Evolutionary conservation across 2,329 filamentous ascomycete species (phyloP).

Genomic region (Pseudodiploospora longispora): DNA sequence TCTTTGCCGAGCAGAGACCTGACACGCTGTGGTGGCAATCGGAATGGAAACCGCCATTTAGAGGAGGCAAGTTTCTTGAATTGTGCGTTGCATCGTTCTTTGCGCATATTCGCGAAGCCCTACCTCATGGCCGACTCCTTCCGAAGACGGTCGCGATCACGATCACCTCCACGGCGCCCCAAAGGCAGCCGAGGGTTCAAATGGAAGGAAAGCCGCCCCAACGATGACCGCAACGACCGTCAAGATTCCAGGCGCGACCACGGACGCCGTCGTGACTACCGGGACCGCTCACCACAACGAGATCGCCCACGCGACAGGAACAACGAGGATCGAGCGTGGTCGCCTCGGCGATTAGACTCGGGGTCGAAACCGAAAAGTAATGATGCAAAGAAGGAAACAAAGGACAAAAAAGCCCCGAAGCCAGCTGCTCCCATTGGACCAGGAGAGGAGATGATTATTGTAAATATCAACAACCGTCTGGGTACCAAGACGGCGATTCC

Average conservation of each 20-base stretch:
- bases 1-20: too few species aligned
- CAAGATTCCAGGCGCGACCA: slow-evolving; percentile 20
- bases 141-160: slow-evolving; percentile 16
- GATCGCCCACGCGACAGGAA: slow-evolving; percentile 21
- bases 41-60: too few species aligned
- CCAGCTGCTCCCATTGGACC: slow-evolving; percentile 19
- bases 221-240: slow-evolving; percentile 34
- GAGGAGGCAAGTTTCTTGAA: too few species aligned
- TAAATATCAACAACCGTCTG: slow-evolving; percentile 88
- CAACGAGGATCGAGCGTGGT: slow-evolving; percentile 16
- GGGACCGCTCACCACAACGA: slow-evolving; percentile 28
- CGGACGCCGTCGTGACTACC: slow-evolving; percentile 36
- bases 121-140: slow-evolving; percentile 17
- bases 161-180: slow-evolving; percentile 17
- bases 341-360: slow-evolving; percentile 18
- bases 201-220: slow-evolving; percentile 49
- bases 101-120: too few species aligned
- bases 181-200: slow-evolving; percentile 39
- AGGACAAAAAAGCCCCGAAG: slow-evolving; percentile 17
- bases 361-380: slow-evolving; percentile 26
- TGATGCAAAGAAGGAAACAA: slow-evolving; percentile 32
- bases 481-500: slow-evolving; percentile 94
- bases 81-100: too few species aligned
- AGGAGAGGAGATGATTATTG: slow-evolving; percentile 80
- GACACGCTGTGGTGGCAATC: too few species aligned